Evolutionary conservation across 2,329 filamentous ascomycete species (phyloP), one percentile per base, ranked within the genome.

Genomic region (Colletotrichum sp.): DNA sequence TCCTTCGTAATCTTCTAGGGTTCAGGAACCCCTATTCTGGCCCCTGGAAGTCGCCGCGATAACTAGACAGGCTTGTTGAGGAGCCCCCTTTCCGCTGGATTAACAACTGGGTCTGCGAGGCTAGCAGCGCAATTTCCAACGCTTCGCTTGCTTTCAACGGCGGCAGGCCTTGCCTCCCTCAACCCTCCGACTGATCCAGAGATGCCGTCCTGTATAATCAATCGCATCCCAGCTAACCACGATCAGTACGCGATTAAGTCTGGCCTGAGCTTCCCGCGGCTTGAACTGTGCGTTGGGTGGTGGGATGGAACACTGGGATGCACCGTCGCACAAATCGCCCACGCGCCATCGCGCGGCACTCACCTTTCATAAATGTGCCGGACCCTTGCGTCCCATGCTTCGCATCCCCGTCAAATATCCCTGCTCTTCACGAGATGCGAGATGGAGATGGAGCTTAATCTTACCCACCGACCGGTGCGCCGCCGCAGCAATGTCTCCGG

Each of bases 401-500:
- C 69, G 73, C 69, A 73, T 60, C 70, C 69, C 73, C 57, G 64
- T 73, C 57, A 55, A 63, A 59, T 57, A 73, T 59, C 73, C 73
- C 73, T 73, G 73, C 57, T 21, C 30, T 65, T 72, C 57, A 68
- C 48, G 70, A 64, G 64, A 75, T 75, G 73, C 73, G 70, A 75
- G 70, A 75, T 75, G 73, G 73, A 34, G 73, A 75, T 73, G 73
- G 73, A 75, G 73, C 73, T 75, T 75, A 75, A 75, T 75, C 73
- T 75, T 68, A 75, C 64, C 73, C 73, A 75, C 73, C 73, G 73
- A 68, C 69, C 73, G 69, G 73, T 75, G 73, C 73, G 69, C 57
- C 63, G 73, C 70, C 73, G 43, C 64, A 72, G 69, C 63, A 73
- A 72, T 68, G 64, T 68, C 16, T 68, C 73, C 69, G 73, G 69